Evolutionary conservation across 495 filamentous ascomycete species (phyloP).

Genomic region (Lasiosphaeris hirsuta): DNA sequence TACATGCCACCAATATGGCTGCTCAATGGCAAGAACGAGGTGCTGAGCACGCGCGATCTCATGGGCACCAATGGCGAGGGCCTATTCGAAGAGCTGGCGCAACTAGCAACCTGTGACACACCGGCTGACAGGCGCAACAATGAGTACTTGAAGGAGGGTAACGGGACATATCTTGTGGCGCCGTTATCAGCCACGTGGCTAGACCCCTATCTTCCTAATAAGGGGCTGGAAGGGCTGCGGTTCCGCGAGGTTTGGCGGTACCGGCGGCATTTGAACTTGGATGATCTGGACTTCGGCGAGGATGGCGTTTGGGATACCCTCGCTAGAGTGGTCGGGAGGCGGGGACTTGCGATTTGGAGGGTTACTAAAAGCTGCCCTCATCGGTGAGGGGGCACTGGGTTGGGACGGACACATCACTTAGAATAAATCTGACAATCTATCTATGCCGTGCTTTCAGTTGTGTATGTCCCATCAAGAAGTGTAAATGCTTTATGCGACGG

Average conservation of each 20-base stretch:
- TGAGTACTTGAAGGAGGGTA: slow-evolving; percentile 49
- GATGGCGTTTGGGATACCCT: slow-evolving; percentile 80
- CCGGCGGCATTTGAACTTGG: slow-evolving; percentile 75
- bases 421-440: no score
- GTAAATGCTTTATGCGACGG: neutral
- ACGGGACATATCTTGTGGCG: slow-evolving; percentile 62
- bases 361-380: slow-evolving; percentile 54
- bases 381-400: neutral
- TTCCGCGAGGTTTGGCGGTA: slow-evolving; percentile 71
- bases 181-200: slow-evolving; percentile 71
- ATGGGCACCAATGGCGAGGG: slow-evolving; percentile 70
- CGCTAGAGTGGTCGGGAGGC: slow-evolving; percentile 68
- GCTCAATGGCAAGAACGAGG: slow-evolving; percentile 68
- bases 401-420: neutral
- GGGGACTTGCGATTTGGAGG: slow-evolving; percentile 78
- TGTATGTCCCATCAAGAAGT: no score
- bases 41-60: slow-evolving; percentile 69
- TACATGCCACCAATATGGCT: slow-evolving; percentile 94
- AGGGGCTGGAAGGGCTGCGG: slow-evolving; percentile 44
- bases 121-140: slow-evolving; percentile 47
- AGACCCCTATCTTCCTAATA: slow-evolving; percentile 55
- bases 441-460: no score
- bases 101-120: slow-evolving; percentile 56
- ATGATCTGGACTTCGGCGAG: slow-evolving; percentile 85
- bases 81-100: slow-evolving; percentile 57